These are phyloP conservation scores for Calamus simplicifolius DNA, from an alignment of 176 grass and related monocot species.

Conservation along the genomic window DNA sequence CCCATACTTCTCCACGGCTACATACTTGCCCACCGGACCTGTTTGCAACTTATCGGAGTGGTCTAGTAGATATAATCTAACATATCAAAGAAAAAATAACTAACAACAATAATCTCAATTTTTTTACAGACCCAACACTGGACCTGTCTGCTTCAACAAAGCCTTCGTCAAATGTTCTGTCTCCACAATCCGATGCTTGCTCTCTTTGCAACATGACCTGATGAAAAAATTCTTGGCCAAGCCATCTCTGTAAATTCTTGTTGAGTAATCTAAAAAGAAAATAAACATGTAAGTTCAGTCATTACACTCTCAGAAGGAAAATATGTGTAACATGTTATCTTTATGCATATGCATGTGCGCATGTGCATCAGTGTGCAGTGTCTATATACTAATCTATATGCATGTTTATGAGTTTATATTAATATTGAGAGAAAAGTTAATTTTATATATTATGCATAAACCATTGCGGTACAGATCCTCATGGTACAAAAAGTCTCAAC, in stretches of 20 bases:
- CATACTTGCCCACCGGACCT: slow-evolving; percentile 96
- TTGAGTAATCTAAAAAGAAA: slow-evolving; percentile 61
- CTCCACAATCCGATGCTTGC: slow-evolving; percentile 95
- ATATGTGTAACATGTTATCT: neutral
- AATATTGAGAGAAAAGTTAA: too few relatives aligned
- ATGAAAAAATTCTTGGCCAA: slow-evolving; percentile 74
- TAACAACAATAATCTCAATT: too few relatives aligned
- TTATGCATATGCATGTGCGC: too few relatives aligned
- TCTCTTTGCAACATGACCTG: slow-evolving; percentile 83
- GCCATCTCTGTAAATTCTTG: slow-evolving; percentile 99
- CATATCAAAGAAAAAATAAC: too few relatives aligned
- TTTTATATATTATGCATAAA: too few relatives aligned
- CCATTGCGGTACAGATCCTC: too few relatives aligned
- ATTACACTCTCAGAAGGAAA: neutral
- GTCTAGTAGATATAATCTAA: neutral
- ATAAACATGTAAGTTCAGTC: neutral
- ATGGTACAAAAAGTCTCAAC: too few relatives aligned
- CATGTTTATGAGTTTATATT: too few relatives aligned
- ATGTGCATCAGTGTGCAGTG: too few relatives aligned
- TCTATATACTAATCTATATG: too few relatives aligned
- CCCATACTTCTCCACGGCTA: slow-evolving; percentile 94
- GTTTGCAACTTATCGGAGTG: slow-evolving; percentile 14
- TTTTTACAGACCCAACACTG: too few relatives aligned
- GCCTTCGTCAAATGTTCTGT: slow-evolving; percentile 95
- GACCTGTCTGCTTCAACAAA: slow-evolving; percentile 88